Evolutionary conservation across 148 eudicot genomes (phyloP).

Genomic region (Limonium bicolor): DNA sequence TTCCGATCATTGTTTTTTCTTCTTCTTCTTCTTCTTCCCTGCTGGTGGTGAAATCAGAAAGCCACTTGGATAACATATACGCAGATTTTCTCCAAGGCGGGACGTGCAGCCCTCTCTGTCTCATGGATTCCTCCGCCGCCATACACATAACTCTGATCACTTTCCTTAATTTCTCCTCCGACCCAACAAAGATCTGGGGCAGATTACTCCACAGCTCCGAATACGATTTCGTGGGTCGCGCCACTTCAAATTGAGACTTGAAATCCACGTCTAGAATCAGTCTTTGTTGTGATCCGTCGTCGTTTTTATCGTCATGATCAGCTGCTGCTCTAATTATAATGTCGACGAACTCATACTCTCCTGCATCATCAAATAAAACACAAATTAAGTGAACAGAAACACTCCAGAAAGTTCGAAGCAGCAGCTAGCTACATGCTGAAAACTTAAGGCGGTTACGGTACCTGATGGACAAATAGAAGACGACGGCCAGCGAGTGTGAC

Average conservation of each 20-base stretch:
- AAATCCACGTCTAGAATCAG: slow-evolving; percentile 54
- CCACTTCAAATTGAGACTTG: slow-evolving; percentile 56
- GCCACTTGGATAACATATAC: slow-evolving; percentile 60
- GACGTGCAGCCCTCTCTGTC: slow-evolving; percentile 36
- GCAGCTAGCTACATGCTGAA: neutral
- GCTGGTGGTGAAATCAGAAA: slow-evolving; percentile 1
- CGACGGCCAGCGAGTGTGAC: slow-evolving; percentile 37
- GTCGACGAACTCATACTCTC: slow-evolving; percentile 42
- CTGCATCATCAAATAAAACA: slow-evolving; percentile 4
- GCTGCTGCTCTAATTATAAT: no score
- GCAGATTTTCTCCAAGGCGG: slow-evolving; percentile 58
- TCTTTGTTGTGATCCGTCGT: slow-evolving; percentile 6
- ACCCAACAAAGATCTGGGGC: slow-evolving; percentile 43
- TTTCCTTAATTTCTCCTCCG: slow-evolving; percentile 20
- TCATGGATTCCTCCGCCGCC: slow-evolving; percentile 42
- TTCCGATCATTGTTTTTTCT: no score
- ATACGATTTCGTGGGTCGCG: slow-evolving; percentile 43
- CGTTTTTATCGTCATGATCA: slow-evolving; percentile 6
- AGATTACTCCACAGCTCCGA: slow-evolving; percentile 18
- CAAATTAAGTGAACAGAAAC: neutral
- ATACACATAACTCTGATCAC: slow-evolving; percentile 22
- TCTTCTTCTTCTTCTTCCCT: slow-evolving; percentile 1
- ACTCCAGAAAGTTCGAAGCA: no score
- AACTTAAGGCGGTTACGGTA: neutral
- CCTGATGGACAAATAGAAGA: slow-evolving; percentile 29